Evolutionary conservation across 2,329 filamentous ascomycete genomes (phyloP).

Genomic region (Raffaelea deltoideospora): DNA sequence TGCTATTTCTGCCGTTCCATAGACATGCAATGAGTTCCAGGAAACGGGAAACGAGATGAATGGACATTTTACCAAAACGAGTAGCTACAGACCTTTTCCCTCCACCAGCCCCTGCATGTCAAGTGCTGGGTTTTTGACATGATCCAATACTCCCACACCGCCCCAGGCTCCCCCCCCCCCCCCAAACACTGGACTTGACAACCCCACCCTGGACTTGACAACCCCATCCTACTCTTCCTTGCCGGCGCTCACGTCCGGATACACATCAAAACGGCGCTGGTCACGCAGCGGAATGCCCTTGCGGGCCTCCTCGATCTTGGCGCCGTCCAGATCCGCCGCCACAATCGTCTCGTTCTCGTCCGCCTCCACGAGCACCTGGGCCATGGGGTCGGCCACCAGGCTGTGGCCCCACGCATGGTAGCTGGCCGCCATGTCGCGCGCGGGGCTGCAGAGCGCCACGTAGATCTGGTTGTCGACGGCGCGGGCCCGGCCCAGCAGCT

Average conservation of each 20-base stretch:
- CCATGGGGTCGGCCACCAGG: conserved; percentile 77
- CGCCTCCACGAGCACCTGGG: conserved; percentile 62
- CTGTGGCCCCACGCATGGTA: conserved; percentile 93
- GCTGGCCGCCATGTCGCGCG: conserved; percentile 57
- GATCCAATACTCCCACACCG: no score
- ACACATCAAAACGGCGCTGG: conserved; percentile 89
- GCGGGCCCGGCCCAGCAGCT: conserved; percentile 63
- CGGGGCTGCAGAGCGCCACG: conserved; percentile 83
- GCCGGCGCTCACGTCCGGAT: conserved; percentile 69
- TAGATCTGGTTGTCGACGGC: conserved; percentile 74
- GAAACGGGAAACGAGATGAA: no score
- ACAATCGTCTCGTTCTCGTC: conserved; percentile 66
- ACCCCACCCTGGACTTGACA: no score
- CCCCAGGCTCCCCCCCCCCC: no score
- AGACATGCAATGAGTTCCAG: no score
- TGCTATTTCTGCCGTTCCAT: no score
- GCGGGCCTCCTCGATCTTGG: conserved; percentile 57
- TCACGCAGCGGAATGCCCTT: conserved; percentile 70
- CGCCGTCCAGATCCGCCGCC: conserved; percentile 52
- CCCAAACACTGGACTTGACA: no score
- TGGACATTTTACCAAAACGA: no score
- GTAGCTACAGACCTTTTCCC: no score
- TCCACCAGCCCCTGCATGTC: no score
- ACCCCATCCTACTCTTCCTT: conserved; percentile 24
- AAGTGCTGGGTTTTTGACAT: no score